phyloP scores from a whole-genome alignment of 495 filamentous ascomycete genomes.

The Talaromyces stipitatus region DNA sequence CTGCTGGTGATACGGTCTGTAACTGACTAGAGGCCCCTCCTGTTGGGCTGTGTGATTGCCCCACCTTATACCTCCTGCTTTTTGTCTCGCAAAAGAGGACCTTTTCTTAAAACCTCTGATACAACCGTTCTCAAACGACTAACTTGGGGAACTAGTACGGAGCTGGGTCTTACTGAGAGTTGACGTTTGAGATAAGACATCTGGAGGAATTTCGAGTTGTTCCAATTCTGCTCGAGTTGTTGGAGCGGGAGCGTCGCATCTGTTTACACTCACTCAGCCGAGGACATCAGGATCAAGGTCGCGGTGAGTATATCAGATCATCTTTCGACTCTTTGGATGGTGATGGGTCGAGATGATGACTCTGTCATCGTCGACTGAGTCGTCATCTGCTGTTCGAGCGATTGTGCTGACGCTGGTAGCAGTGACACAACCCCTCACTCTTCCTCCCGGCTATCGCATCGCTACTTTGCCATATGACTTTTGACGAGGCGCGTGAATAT shows the following conservation, averaged over 20 bases:
- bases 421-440: background rate
- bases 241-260: background rate
- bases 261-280: background rate
- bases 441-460: background rate
- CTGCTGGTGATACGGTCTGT: background rate
- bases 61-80: slow-evolving; percentile 8
- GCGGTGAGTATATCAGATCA: background rate
- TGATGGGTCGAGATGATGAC: background rate
- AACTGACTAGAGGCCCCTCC: background rate
- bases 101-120: background rate
- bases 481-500: background rate
- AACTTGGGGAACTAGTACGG: background rate
- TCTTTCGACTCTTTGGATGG: background rate
- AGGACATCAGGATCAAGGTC: background rate
- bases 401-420: background rate
- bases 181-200: too few species aligned
- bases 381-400: background rate
- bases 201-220: background rate
- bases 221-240: background rate
- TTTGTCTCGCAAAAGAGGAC: background rate
- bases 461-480: background rate
- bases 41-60: slow-evolving; percentile 1
- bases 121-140: background rate
- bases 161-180: background rate
- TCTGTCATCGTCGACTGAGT: background rate